These are phyloP conservation scores for Antitrichia curtipendula DNA, from an alignment of 225 moss, liverwort and hornwort species.

Conservation along the genomic window DNA sequence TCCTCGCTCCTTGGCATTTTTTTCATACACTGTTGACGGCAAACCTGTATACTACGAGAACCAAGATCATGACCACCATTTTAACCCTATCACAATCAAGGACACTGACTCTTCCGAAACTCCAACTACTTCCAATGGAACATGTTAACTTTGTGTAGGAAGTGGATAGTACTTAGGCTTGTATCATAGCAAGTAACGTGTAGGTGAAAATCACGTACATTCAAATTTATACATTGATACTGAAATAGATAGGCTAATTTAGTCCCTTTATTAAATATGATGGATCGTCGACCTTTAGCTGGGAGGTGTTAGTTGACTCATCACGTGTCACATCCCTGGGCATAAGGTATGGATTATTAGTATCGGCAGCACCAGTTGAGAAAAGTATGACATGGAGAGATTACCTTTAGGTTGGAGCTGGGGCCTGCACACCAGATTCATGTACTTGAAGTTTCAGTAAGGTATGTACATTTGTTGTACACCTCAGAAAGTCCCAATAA, in stretches of 20 bases:
- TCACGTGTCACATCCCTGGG: background rate
- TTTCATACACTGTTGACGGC: slow-evolving; percentile 44
- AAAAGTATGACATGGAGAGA: background rate
- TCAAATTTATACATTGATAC: background rate
- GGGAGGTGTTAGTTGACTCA: background rate
- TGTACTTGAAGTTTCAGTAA: background rate
- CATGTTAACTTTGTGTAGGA: background rate
- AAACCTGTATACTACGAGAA: slow-evolving; percentile 33
- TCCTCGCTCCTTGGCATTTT: slow-evolving; percentile 42
- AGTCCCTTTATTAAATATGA: background rate
- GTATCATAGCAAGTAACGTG: background rate
- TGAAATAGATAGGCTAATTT: background rate
- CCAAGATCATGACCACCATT: slow-evolving; percentile 51
- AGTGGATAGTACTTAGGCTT: background rate
- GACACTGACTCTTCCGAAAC: background rate
- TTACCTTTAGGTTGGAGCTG: background rate
- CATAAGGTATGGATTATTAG: background rate
- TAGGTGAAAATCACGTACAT: background rate
- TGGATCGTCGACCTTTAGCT: background rate
- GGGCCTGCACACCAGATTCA: background rate
- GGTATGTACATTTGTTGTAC: background rate
- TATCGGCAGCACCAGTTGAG: background rate
- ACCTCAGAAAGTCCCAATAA: background rate
- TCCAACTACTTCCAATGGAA: background rate
- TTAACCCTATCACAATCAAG: slow-evolving; percentile 13